Conservation (phyloP, 2,329 filamentous ascomycete species). For the Didymella keratinophila region DNA sequence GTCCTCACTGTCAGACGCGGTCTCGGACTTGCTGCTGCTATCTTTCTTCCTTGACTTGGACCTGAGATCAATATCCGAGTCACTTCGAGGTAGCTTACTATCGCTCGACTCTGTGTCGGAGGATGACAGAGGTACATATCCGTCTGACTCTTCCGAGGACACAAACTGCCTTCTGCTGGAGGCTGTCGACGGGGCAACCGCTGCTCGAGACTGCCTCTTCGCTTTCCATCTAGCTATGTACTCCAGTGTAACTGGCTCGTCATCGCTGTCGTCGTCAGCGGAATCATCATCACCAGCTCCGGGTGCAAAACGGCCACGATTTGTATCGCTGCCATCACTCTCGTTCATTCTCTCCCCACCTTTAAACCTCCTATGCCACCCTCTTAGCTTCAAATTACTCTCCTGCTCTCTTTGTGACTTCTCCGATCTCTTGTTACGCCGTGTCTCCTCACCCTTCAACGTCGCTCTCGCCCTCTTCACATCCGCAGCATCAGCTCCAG, state of each 20-base stretch:
- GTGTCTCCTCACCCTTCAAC: not conserved
- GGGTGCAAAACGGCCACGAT: too few relatives aligned
- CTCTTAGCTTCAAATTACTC: not conserved
- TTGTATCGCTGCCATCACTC: not conserved
- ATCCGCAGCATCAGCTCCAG: not conserved
- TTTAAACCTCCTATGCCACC: not conserved
- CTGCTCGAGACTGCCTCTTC: too few relatives aligned
- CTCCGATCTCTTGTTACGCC: not conserved
- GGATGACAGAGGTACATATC: not conserved
- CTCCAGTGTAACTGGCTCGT: not conserved
- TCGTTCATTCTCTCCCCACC: not conserved
- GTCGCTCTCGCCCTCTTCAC: not conserved
- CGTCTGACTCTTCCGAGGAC: not conserved
- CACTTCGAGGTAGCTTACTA: not conserved
- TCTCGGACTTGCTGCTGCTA: not conserved
- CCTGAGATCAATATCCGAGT: too few relatives aligned
- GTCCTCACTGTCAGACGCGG: not conserved
- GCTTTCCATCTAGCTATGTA: too few relatives aligned
- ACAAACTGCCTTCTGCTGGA: not conserved
- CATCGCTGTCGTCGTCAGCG: not conserved
- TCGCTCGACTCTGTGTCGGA: not conserved
- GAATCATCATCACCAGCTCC: too few relatives aligned
- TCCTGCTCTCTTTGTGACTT: not conserved
- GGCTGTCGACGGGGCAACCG: too few relatives aligned
- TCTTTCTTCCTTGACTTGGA: not conserved